These are phyloP conservation scores for Cutaneotrichosporon cavernicola DNA, from an alignment of 1,284 basidiomycete genomes.

Conservation along the genomic window DNA sequence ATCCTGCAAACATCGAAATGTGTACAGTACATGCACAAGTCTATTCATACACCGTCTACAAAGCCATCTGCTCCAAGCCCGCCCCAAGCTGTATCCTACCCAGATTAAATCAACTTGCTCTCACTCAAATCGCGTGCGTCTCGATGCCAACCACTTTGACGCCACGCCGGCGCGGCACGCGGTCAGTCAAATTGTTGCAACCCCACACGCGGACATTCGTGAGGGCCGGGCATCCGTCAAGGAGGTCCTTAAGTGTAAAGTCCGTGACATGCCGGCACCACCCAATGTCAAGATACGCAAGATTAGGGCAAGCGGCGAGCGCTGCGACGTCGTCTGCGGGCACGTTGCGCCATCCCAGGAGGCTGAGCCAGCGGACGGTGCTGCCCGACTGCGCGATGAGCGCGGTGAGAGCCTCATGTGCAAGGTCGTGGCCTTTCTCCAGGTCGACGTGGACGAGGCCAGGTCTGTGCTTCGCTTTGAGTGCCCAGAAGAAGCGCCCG, in stretches of 20 bases:
- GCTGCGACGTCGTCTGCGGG: constrained; percentile 60
- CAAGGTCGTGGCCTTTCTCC: constrained; percentile 62
- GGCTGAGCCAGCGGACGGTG: constrained; percentile 63
- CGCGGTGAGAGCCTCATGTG: constrained; percentile 62
- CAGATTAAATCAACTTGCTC: too few relatives aligned
- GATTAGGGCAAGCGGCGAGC: constrained; percentile 58
- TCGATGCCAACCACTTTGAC: constrained; percentile 53
- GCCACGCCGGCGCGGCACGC: constrained; percentile 50
- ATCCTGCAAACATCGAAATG: too few relatives aligned
- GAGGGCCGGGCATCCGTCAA: constrained; percentile 58
- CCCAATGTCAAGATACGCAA: constrained; percentile 73
- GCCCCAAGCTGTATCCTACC: too few relatives aligned
- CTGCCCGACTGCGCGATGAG: constrained; percentile 69
- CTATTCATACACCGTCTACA: too few relatives aligned
- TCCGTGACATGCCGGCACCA: constrained; percentile 86
- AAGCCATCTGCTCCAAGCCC: too few relatives aligned
- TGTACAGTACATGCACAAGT: too few relatives aligned
- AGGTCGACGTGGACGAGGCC: constrained; percentile 61
- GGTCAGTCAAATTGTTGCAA: constrained; percentile 51
- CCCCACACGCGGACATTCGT: constrained; percentile 50
- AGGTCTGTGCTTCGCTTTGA: constrained; percentile 36
- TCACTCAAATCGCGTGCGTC: constrained; percentile 42
- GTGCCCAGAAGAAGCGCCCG: constrained; percentile 63
- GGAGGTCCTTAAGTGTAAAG: constrained; percentile 69
- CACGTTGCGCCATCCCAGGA: constrained; percentile 74